Evolutionary conservation across 2,329 filamentous ascomycete species (phyloP), one percentile per base, ranked within the genome.

Genomic region (Aspergillus persii): DNA sequence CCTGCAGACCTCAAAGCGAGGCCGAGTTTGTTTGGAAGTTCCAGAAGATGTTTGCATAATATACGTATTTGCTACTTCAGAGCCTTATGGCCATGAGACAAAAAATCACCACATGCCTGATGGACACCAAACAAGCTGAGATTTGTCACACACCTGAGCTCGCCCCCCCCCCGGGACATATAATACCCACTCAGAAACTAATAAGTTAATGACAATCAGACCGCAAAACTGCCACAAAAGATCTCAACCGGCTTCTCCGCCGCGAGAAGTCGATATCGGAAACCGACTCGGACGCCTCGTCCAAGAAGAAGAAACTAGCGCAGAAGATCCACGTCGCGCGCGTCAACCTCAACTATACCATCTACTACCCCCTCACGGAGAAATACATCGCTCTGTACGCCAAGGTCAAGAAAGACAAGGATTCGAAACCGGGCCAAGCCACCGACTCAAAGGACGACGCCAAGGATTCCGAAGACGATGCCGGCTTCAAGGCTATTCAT

Each of bases 1-100:
- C 11, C 26, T 27, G 12, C 41, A 31, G 8, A 29, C 44, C 3
- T 31, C 4, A 53, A 44, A 31, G 6, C 15, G n/a, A 51, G 29
- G 29, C 15, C 36, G 15, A 41, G 36, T 41, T 41, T 41, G 36
- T 41, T 41, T 9, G 36, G 36, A 41, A 36, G 12, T 52, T 67
- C 83, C 83, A 87, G 79, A 95, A 93, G 94, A 98, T 98, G 94
- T 86, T 89, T 90, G 86, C 88, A 90, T 87, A 77, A 80, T 78
- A 12, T 83, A 92, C 92, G 93, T 98, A 98, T 98, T 98, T 98
- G 95, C 95, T 98, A 98, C 95, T 99, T 98, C 94, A 97, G 95
- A 99, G 92, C 92, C 87, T 15, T 41, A 41, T 12, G 36, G 36
- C 36, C 36, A 41, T 41, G 36, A 41, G 36, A 41, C 36, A 41